A percentile compares a stretch with the other conserved stretches of the same genome.
phyloP scores from a whole-genome alignment of 1,139 yeast genomes.

The Candida freyschussii region DNA sequence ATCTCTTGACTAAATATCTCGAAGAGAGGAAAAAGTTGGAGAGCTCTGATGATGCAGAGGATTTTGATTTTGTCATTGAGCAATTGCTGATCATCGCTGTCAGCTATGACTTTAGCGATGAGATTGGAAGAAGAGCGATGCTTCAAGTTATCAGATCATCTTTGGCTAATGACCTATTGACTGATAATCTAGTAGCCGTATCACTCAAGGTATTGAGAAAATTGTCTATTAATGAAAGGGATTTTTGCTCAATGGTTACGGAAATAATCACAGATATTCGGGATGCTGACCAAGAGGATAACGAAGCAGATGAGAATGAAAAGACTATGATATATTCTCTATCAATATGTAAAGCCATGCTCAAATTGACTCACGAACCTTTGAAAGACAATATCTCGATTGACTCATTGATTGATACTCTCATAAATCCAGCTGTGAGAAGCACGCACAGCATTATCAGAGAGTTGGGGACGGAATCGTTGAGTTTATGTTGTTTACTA shows the following conservation, averaged over 20 bases:
- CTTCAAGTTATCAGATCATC: constrained; percentile 64
- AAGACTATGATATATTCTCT: constrained; percentile 63
- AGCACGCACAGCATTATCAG: constrained; percentile 56
- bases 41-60: constrained; percentile 42
- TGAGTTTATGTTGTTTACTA: constrained; percentile 75
- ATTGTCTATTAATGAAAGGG: constrained; percentile 73
- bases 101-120: constrained; percentile 84
- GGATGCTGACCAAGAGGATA: constrained; percentile 56
- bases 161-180: constrained; percentile 49
- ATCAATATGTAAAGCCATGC: constrained; percentile 62
- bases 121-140: constrained; percentile 83
- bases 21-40: constrained; percentile 38
- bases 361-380: constrained; percentile 64
- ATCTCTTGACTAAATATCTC: constrained; percentile 49
- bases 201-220: constrained; percentile 64
- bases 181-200: constrained; percentile 50
- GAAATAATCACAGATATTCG: constrained; percentile 83
- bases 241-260: constrained; percentile 78
- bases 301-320: constrained; percentile 30
- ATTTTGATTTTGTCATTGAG: constrained; percentile 68
- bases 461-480: constrained; percentile 65
- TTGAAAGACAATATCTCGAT: constrained; percentile 63
- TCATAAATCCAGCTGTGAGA: constrained; percentile 80
- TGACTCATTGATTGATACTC: constrained; percentile 66
- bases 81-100: constrained; percentile 67